Conservation (phyloP, 1,284 basidiomycete genomes). For the Microbotryomycetes sp. region DNA sequence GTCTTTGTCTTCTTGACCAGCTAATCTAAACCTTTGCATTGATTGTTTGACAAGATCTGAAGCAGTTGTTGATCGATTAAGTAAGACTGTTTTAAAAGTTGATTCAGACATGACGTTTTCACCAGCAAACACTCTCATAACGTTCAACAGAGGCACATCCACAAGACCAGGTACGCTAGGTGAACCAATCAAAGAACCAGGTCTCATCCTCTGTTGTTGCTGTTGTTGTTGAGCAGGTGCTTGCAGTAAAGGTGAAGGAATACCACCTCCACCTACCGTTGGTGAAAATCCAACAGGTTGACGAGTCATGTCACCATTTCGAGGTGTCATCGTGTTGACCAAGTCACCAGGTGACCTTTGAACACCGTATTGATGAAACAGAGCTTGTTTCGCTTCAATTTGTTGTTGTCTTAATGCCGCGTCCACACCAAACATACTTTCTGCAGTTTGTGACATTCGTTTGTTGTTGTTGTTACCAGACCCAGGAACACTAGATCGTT, state of each 20-base stretch:
- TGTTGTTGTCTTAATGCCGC: conserved; percentile 64
- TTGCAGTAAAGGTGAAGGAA: background rate
- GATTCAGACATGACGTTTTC: conserved; percentile 79
- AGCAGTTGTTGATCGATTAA: conserved; percentile 77
- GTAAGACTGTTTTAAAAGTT: conserved; percentile 93
- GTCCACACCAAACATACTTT: conserved; percentile 36
- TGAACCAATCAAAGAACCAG: conserved; percentile 48
- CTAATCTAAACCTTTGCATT: conserved; percentile 80
- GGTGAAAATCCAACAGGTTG: conserved; percentile 18
- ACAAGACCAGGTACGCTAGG: conserved; percentile 39
- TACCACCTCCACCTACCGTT: conserved; percentile 7
- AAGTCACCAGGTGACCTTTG: conserved; percentile 35
- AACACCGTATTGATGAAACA: conserved; percentile 69
- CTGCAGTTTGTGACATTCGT: conserved; percentile 25
- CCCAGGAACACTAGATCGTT: conserved; percentile 6
- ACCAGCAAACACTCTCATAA: conserved; percentile 91
- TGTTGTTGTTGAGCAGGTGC: too few species aligned
- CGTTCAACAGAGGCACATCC: conserved; percentile 74
- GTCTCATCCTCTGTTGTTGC: conserved; percentile 41
- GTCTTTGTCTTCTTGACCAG: conserved; percentile 46
- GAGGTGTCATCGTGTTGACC: conserved; percentile 31
- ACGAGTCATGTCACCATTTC: conserved; percentile 6
- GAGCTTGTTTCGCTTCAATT: conserved; percentile 76
- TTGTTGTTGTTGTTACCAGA: conserved; percentile 5
- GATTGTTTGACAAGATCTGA: conserved; percentile 82